Evolutionary conservation across 2,329 filamentous ascomycete species (phyloP).

Genomic region (Thielaviopsis cerberus): DNA sequence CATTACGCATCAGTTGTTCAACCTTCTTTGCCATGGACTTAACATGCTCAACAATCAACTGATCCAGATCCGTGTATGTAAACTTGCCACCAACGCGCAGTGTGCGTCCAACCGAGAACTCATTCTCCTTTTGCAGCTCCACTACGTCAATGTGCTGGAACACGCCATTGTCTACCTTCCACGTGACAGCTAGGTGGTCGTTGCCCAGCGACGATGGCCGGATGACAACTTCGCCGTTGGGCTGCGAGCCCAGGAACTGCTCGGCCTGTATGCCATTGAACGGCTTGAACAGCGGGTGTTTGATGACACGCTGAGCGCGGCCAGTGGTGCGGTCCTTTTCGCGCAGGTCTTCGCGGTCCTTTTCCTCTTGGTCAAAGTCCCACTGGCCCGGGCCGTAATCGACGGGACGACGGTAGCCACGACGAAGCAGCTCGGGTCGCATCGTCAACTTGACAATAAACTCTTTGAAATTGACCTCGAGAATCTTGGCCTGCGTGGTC

Average conservation of each 20-base stretch:
- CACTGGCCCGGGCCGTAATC: conserved; percentile 66
- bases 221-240: conserved; percentile 79
- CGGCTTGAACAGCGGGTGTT: conserved; percentile 85
- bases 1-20: conserved; percentile 82
- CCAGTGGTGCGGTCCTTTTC: conserved; percentile 76
- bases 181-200: conserved; percentile 88
- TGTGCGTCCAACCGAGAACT: conserved; percentile 77
- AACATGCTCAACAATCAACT: conserved; percentile 90
- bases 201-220: conserved; percentile 87
- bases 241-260: conserved; percentile 75
- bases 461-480: conserved; percentile 71
- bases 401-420: conserved; percentile 48
- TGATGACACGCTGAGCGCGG: conserved; percentile 83
- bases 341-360: conserved; percentile 64
- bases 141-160: conserved; percentile 96
- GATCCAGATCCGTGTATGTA: conserved; percentile 88
- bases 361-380: conserved; percentile 66
- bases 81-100: conserved; percentile 76
- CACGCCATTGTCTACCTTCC: conserved; percentile 93
- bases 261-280: conserved; percentile 88
- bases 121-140: conserved; percentile 90
- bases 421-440: conserved; percentile 49
- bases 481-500: conserved; percentile 71
- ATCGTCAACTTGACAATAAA: conserved; percentile 72
- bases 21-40: conserved; percentile 97